Percentiles rank a stretch among this genome's conserved stretches.
phyloP scores from a whole-genome alignment of 1,284 basidiomycete species.

The Boletus sp. region DNA sequence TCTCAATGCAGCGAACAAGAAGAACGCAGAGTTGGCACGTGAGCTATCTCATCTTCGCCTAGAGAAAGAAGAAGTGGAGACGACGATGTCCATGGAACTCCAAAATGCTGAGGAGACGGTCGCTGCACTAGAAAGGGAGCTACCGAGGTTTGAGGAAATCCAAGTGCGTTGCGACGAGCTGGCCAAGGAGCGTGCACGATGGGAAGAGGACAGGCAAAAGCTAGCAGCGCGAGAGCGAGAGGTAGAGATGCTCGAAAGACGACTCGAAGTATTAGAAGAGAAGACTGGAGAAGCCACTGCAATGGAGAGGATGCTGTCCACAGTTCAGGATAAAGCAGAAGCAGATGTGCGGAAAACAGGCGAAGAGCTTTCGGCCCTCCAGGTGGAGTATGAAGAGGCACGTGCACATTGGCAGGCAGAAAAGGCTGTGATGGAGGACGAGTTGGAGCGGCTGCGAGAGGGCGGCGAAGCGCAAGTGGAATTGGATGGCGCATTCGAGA shows the following conservation, averaged over 20 bases:
- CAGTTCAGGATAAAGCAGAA: slow-evolving; percentile 34
- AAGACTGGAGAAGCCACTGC: slow-evolving; percentile 41
- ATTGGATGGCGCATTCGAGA: slow-evolving; percentile 45
- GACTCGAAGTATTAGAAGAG: slow-evolving; percentile 44
- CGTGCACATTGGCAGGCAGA: slow-evolving; percentile 54
- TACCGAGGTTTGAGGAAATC: slow-evolving; percentile 51
- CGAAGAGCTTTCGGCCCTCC: slow-evolving; percentile 48
- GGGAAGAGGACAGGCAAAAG: slow-evolving; percentile 51
- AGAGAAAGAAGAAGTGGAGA: slow-evolving; percentile 65
- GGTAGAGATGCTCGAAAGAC: slow-evolving; percentile 43
- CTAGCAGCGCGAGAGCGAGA: slow-evolving; percentile 43
- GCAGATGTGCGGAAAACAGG: slow-evolving; percentile 43
- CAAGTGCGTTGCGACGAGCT: slow-evolving; percentile 50
- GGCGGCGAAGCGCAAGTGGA: slow-evolving; percentile 41
- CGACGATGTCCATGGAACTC: slow-evolving; percentile 57
- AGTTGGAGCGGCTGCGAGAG: slow-evolving; percentile 37
- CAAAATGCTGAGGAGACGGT: slow-evolving; percentile 63
- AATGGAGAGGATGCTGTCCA: slow-evolving; percentile 37
- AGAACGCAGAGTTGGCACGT: slow-evolving; percentile 55
- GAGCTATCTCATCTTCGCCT: slow-evolving; percentile 56
- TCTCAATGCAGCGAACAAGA: slow-evolving; percentile 53
- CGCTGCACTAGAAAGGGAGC: slow-evolving; percentile 55
- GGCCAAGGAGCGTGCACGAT: slow-evolving; percentile 45
- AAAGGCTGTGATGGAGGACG: slow-evolving; percentile 48
- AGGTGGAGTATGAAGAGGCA: slow-evolving; percentile 50